A percentile compares a stretch with the other conserved stretches of the same genome.
Conservation (phyloP, 2,329 filamentous ascomycete genomes). For the Penicillium verrucosum region DNA sequence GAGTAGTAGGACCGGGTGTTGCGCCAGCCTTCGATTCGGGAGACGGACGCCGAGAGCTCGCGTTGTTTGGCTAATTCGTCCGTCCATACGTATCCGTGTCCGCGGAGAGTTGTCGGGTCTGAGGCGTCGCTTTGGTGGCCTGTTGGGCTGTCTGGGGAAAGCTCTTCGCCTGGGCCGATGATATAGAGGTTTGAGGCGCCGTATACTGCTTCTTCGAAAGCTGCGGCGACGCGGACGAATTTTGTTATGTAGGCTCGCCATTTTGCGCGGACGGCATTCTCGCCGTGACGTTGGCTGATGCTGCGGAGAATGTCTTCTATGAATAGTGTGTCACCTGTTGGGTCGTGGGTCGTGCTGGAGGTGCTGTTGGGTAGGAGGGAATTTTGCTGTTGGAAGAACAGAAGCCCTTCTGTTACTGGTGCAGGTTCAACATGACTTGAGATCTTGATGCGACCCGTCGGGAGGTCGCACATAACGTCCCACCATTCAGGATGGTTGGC, state of each 20-base stretch:
- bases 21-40: slow-evolving; percentile 93
- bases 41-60: slow-evolving; percentile 87
- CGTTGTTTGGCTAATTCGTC: slow-evolving; percentile 76
- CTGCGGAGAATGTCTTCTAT: slow-evolving; percentile 82
- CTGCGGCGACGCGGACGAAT: slow-evolving; percentile 86
- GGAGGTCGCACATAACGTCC: slow-evolving; percentile 92
- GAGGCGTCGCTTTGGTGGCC: slow-evolving; percentile 34
- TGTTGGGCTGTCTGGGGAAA: slow-evolving; percentile 51
- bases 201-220: slow-evolving; percentile 94
- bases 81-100: slow-evolving; percentile 93
- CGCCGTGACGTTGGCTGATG: slow-evolving; percentile 80
- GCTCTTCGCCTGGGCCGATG: slow-evolving; percentile 69
- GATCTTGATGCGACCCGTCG: slow-evolving; percentile 90
- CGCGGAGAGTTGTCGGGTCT: slow-evolving; percentile 58
- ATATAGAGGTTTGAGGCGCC: slow-evolving; percentile 80
- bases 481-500: slow-evolving; percentile 96
- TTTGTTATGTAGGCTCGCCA: slow-evolving; percentile 94
- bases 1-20: slow-evolving; percentile 94
- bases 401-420: slow-evolving; percentile 75
- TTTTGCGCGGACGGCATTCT: slow-evolving; percentile 84
- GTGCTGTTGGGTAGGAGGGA: slow-evolving; percentile 25
- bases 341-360: slow-evolving; percentile 50
- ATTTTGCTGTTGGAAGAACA: slow-evolving; percentile 78
- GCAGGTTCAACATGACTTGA: slow-evolving; percentile 81
- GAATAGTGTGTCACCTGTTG: slow-evolving; percentile 83